Evolutionary conservation across 768 basidiomycete species (phyloP).

Genomic region (Termitomyces sp.): DNA sequence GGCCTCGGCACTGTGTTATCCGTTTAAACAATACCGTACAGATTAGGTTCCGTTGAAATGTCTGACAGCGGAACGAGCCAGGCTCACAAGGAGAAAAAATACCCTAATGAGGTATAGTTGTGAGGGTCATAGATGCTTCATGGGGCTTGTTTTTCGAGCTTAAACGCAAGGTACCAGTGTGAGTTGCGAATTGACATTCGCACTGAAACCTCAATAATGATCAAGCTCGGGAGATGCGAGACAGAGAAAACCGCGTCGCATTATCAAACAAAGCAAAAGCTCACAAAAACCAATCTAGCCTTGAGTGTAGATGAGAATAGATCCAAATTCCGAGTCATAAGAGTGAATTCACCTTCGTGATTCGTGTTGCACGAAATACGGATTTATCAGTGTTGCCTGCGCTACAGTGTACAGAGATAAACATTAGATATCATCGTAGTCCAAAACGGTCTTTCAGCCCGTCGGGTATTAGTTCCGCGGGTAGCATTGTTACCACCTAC

Average conservation of each 20-base stretch:
- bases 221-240: conserved; percentile 2
- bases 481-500: conserved; percentile 35
- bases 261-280: background rate
- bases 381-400: background rate
- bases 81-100: conserved; percentile 24
- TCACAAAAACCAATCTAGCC: background rate
- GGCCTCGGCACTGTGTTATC: background rate
- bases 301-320: background rate
- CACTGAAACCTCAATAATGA: conserved; percentile 30
- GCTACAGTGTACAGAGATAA: background rate
- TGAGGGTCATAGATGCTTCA: conserved; percentile 59
- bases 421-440: conserved; percentile 4
- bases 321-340: background rate
- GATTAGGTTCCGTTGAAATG: conserved; percentile 18
- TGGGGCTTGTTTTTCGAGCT: conserved; percentile 38
- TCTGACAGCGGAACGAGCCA: conserved; percentile 75
- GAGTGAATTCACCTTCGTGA: background rate
- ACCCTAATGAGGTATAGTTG: conserved; percentile 18
- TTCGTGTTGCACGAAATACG: background rate
- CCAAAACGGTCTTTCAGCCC: conserved; percentile 20
- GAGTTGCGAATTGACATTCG: conserved; percentile 21
- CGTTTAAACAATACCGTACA: background rate
- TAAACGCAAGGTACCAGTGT: conserved; percentile 36
- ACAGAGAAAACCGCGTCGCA: background rate
- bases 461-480: conserved; percentile 28